Evolutionary conservation across 441 rosid genomes (phyloP), one percentile per base, ranked within the genome.

Genomic region (Euphorbia celastroides): DNA sequence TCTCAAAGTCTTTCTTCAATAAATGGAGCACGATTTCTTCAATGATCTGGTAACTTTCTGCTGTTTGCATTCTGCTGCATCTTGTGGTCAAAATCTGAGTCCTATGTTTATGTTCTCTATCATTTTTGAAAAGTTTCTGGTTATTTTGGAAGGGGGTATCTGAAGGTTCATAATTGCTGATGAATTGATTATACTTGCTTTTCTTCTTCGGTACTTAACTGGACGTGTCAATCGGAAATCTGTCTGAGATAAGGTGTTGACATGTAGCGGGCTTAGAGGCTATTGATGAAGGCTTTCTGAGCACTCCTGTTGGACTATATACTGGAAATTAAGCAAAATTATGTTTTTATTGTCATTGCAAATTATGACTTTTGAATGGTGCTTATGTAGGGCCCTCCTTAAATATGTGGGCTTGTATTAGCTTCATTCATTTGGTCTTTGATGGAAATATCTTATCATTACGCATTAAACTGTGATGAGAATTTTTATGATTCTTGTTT

Each of bases 221-320:
- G 42, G 42, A 5, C 36, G 56, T 62, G 19, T 22, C 26, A 23
- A 50, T 68, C 31, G n/a, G 27, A 31, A 68, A 25, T 46, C 27
- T 67, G 34, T 23, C 51, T 69, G 17, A 26, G 56, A 16, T 10
- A 63, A 50, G 23, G 56, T 32, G 23, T 51, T 25, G 26, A 59
- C 32, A 32, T 59, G 67, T 8, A 3, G 38, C 32, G 16, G 56
- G 17, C 73, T 42, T 14, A 54, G 13, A 10, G 36, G 25, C 27
- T 25, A 22, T 19, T 60, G 52, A 50, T 27, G 36, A 41, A 38
- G 31, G 11, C 20, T 20, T 11, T 36, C 46, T 13, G 51, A n/a
- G 34, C 1, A 5, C 7, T 10, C 60, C 20, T 22, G 72, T 67
- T 31, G 42, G 28, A 57, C 42, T 5, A 28, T 28, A 42, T 23